Evolutionary conservation across 441 rosid genomes (phyloP), one percentile per base, ranked within the genome.

Genomic region (Viola pubescens): DNA sequence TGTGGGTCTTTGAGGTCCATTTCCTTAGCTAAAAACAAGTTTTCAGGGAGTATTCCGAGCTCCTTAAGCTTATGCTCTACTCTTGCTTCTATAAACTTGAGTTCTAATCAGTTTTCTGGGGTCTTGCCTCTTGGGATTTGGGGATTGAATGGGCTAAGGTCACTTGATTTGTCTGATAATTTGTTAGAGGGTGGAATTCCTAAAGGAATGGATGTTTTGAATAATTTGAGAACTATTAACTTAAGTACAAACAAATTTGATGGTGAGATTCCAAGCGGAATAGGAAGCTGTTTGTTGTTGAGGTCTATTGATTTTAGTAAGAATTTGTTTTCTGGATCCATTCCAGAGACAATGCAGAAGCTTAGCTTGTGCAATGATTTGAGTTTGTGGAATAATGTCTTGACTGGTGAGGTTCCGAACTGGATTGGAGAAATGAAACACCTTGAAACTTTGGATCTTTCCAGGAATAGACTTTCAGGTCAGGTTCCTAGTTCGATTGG

Each of bases 391-490:
- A 81, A 82, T 6, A 92, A 92, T 68, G 73, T 73, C 6, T 69
- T 92, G 3, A 6, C 73, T n/a, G 95, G 96, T 48, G 74, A 70
- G 26, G 62, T 89, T 72, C 96, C 96, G 7, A 67, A 63, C 45
- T 89, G 96, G 97, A 77, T 92, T 63, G 90, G 90, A 26, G 82
- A 84, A 11, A 40, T 92, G 66, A 62, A 57, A 51, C 70, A 61
- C 66, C 89, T 89, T 1, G 87, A 82, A 54, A 83, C 69, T 70
- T 66, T 87, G 79, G 95, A 92, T 87, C 81, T 92, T 59, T 92
- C 98, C 0, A 69, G 64, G 70, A 89, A 91, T 72, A 76, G 65
- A 59, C 79, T 91, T 54, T 70, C 84, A 0, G 95, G 94, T 47
- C 68, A 71, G 51, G 70, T 83, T 70, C 97, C 97, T 1, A 65